Base-by-base conservation (phyloP, 495 filamentous ascomycete species). In the Parathielavia appendiculata region DNA sequence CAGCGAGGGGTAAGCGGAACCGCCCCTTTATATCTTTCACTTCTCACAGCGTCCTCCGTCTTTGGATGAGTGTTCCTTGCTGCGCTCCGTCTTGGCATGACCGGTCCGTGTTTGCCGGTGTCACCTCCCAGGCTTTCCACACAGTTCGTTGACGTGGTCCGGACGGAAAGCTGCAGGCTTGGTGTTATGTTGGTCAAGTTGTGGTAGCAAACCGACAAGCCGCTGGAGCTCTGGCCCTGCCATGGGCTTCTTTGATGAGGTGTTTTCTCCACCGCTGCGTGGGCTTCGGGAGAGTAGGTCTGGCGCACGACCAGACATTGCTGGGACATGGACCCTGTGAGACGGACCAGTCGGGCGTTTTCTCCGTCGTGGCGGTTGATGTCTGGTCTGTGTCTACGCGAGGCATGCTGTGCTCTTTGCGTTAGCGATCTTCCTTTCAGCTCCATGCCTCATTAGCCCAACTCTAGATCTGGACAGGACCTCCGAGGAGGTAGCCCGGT, bases 141-240 rank as follows among this genome's bases (percentile, higher is more conserved):
- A 51, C 12, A 14, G 47, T 44, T 57, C 55, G 47, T 57, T 26
- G 55, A 36, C 55, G 47, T 57, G 55, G 48, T 50, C 39, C 30
- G 32, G 32, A 17, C 55, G 55, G 55, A 40, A 57, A 41, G 9
- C 55, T 57, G 55, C 55, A 57, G 46, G 23, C 20, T 45, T 35
- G 38, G 47, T 51, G 39, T 40, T 26, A 51, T 49, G 55, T 51
- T 20, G 45, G 19, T 43, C 34, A 9, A 43, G 36, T 19, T 19
- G 26, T 26, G n/a, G 8, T 16, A 50, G 22, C 38, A 51, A 48
- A 50, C 55, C 5, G 36, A 43, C 11, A 16, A 20, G 20, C 26
- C 12, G 14, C 22, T 2, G 17, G 17, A 35, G 16, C 12, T n/a
- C 47, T 57, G n/a, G 22, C 9, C 45, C 7, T n/a, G 36, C 36